phyloP scores from a whole-genome alignment of 192 early-diverging fungal species.

The Coemansia sp. region DNA sequence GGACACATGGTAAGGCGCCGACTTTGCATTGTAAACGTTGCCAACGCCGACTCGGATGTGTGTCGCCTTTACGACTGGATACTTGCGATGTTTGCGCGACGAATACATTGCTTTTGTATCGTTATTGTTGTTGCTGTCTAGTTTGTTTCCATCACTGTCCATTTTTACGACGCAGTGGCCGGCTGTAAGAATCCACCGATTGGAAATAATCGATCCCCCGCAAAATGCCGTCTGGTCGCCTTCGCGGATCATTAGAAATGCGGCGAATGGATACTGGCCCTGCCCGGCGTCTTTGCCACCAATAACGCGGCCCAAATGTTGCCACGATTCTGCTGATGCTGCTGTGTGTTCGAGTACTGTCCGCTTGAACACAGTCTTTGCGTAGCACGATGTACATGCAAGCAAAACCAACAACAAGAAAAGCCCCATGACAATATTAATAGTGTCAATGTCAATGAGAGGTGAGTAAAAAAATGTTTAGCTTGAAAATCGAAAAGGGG shows the following conservation, averaged over 20 bases:
- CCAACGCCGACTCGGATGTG: conserved; percentile 44
- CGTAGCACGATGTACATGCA: neutral
- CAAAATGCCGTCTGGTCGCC: conserved; percentile 46
- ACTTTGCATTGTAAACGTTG: conserved; percentile 13
- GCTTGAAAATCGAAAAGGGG: too few species aligned
- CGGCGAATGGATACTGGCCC: conserved; percentile 45
- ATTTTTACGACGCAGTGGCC: conserved; percentile 54
- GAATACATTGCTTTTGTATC: neutral
- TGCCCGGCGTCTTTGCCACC: conserved; percentile 41
- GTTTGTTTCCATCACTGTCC: conserved; percentile 11
- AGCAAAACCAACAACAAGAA: neutral
- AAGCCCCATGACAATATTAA: neutral
- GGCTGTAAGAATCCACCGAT: conserved; percentile 54
- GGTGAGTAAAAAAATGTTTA: too few species aligned
- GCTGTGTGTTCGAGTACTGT: conserved; percentile 6
- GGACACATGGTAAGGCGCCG: conserved; percentile 14
- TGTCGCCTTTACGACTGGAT: conserved; percentile 16
- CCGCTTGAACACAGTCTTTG: conserved; percentile 17
- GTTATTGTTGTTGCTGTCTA: conserved; percentile 19
- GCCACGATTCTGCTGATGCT: neutral
- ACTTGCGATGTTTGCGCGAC: conserved; percentile 9
- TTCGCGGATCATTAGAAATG: conserved; percentile 43
- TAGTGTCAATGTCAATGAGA: neutral
- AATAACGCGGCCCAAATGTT: conserved; percentile 48
- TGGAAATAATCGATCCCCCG: conserved; percentile 45